Percentiles rank a stretch among this genome's conserved stretches.
Evolutionary conservation across 106 monocot genomes (phyloP).

Genomic region (Phalaenopsis aphrodite): DNA sequence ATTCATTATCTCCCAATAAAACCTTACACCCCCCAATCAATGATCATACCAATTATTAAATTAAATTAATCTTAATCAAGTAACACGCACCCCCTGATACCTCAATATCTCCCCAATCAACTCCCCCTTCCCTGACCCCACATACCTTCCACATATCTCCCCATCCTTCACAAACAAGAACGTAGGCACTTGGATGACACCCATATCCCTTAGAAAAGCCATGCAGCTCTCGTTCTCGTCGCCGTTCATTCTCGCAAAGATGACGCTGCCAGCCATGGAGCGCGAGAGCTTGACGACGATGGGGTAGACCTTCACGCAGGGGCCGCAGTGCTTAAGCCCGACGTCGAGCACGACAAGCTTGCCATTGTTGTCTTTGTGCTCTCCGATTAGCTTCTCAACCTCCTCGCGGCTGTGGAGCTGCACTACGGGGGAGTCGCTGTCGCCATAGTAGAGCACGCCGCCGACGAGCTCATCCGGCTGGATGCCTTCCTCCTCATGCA

Average conservation of each 20-base stretch:
- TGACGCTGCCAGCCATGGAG: slow-evolving; percentile 63
- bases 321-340: slow-evolving; percentile 92
- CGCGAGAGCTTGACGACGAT: slow-evolving; percentile 77
- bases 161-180: slow-evolving; percentile 78
- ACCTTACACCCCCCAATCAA: no score
- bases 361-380: slow-evolving; percentile 27
- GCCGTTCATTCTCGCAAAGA: slow-evolving; percentile 94
- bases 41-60: no score
- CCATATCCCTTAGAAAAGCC: slow-evolving; percentile 75
- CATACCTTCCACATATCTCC: slow-evolving; percentile 68
- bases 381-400: slow-evolving; percentile 45
- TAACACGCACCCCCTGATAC: slow-evolving; percentile 80
- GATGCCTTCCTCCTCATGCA: slow-evolving; percentile 90
- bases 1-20: neutral
- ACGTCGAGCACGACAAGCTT: slow-evolving; percentile 89
- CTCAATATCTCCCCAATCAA: slow-evolving; percentile 89
- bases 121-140: slow-evolving; percentile 90
- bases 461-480: slow-evolving; percentile 64
- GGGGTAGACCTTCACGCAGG: slow-evolving; percentile 95
- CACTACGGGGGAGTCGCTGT: slow-evolving; percentile 66
- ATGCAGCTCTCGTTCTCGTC: slow-evolving; percentile 98
- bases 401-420: slow-evolving; percentile 69
- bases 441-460: slow-evolving; percentile 94
- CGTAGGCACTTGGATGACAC: slow-evolving; percentile 82
- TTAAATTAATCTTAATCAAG: slow-evolving; percentile 8